Percentiles rank a stretch among this genome's conserved stretches.
Evolutionary conservation across 768 basidiomycete species (phyloP).

Genomic region (Suillus weaverae): DNA sequence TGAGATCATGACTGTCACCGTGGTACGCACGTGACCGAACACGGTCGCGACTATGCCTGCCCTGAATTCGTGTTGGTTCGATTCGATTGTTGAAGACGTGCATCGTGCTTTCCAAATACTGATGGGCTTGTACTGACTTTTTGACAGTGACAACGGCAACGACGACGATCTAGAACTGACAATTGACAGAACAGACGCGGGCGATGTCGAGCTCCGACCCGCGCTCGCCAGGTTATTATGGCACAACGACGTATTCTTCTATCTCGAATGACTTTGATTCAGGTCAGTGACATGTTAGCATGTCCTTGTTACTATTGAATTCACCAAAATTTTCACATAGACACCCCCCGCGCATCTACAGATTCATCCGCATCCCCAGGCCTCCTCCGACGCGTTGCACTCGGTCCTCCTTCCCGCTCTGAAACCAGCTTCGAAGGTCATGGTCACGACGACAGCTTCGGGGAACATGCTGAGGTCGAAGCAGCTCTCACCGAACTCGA

Average conservation of each 20-base stretch:
- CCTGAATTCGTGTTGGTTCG: conserved; percentile 36
- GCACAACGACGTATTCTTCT: conserved; percentile 57
- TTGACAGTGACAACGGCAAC: background rate
- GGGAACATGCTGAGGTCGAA: conserved; percentile 59
- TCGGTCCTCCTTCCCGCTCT: conserved; percentile 12
- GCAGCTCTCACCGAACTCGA: conserved; percentile 66
- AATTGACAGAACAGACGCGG: conserved; percentile 25
- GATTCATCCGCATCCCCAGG: conserved; percentile 25
- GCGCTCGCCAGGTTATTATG: conserved; percentile 59
- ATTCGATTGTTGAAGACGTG: conserved; percentile 30
- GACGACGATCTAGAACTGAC: conserved; percentile 29
- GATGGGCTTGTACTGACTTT: conserved; percentile 5
- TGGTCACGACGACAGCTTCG: conserved; percentile 16
- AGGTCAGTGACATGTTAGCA: conserved; percentile 38
- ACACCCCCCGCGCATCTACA: conserved; percentile 47
- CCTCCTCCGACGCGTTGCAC: conserved; percentile 13
- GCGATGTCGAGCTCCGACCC: conserved; percentile 38
- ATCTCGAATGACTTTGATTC: conserved; percentile 52
- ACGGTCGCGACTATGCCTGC: conserved; percentile 40
- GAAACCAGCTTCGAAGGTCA: conserved; percentile 16
- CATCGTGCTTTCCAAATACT: conserved; percentile 31
- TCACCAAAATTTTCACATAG: conserved; percentile 28
- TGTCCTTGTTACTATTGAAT: background rate
- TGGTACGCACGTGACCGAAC: conserved; percentile 36
- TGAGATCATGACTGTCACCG: background rate